Conservation (phyloP, 169 alveolate genomes). For the Babesia ovis region DNA sequence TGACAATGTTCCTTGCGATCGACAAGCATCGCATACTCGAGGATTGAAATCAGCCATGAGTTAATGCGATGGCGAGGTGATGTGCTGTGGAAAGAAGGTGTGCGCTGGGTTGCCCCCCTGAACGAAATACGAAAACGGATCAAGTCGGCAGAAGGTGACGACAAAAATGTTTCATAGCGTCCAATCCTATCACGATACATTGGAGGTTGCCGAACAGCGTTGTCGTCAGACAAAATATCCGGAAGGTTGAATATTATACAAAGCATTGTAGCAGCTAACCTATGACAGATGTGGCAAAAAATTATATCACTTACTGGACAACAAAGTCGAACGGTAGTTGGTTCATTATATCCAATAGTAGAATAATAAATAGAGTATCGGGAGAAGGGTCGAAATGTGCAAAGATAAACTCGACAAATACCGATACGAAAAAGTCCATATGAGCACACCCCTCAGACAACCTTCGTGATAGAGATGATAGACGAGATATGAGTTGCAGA, state of each 20-base stretch:
- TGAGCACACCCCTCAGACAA: constrained; percentile 42
- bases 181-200: background rate
- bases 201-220: background rate
- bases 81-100: background rate
- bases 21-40: background rate
- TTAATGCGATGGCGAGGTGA: constrained; percentile 14
- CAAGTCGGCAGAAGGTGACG: background rate
- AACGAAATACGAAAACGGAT: background rate
- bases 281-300: background rate
- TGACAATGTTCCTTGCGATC: background rate
- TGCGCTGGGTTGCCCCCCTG: background rate
- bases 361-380: constrained; percentile 12
- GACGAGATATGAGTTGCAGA: background rate
- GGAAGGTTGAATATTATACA: constrained; percentile 18
- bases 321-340: constrained; percentile 57
- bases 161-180: background rate
- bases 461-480: background rate
- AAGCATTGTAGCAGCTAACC: constrained; percentile 13
- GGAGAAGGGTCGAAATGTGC: constrained; percentile 43
- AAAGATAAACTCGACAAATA: constrained; percentile 56
- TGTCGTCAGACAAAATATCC: background rate
- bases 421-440: constrained; percentile 39
- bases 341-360: constrained; percentile 16
- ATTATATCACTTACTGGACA: constrained; percentile 12
- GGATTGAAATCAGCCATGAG: constrained; percentile 2